Evolutionary conservation across 2,329 filamentous ascomycete genomes (phyloP).

Genomic region (Hymenotorrendiella dingleyae): DNA sequence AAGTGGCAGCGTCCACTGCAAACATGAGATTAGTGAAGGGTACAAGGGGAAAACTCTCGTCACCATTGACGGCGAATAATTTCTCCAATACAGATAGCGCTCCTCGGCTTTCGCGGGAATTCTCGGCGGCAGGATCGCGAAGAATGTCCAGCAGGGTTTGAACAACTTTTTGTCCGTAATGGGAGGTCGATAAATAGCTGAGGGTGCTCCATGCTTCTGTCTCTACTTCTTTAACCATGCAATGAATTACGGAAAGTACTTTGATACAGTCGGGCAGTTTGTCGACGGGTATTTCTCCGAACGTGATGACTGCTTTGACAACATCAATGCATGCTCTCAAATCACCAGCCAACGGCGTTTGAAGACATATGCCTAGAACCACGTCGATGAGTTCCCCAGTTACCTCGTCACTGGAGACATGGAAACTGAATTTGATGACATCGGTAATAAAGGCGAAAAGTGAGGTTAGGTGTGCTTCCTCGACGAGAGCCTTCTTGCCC

Average conservation of each 20-base stretch:
- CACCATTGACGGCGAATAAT: conserved; percentile 52
- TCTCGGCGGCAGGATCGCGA: conserved; percentile 42
- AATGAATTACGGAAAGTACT: conserved; percentile 67
- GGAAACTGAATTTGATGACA: conserved; percentile 71
- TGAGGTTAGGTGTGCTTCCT: conserved; percentile 56
- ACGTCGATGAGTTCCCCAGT: conserved; percentile 55
- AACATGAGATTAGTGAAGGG: conserved; percentile 54
- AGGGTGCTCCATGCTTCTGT: conserved; percentile 66
- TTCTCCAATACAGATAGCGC: conserved; percentile 58
- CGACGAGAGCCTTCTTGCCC: conserved; percentile 32
- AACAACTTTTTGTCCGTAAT: conserved; percentile 65
- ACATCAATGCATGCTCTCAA: conserved; percentile 61
- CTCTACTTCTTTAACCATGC: conserved; percentile 53
- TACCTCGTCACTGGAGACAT: conserved; percentile 57
- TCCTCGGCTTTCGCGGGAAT: conserved; percentile 53
- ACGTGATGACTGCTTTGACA: conserved; percentile 66
- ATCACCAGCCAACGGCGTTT: conserved; percentile 59
- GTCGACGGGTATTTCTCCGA: conserved; percentile 59
- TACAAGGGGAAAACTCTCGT: conserved; percentile 54
- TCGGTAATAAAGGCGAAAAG: conserved; percentile 62
- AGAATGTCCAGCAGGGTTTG: conserved; percentile 59
- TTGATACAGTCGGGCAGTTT: conserved; percentile 62
- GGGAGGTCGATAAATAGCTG: conserved; percentile 64
- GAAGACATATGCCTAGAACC: conserved; percentile 61
- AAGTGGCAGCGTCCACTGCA: conserved; percentile 46